Base-by-base conservation (phyloP, 805 yeast genomes). In the Yarrowia sp. region DNA sequence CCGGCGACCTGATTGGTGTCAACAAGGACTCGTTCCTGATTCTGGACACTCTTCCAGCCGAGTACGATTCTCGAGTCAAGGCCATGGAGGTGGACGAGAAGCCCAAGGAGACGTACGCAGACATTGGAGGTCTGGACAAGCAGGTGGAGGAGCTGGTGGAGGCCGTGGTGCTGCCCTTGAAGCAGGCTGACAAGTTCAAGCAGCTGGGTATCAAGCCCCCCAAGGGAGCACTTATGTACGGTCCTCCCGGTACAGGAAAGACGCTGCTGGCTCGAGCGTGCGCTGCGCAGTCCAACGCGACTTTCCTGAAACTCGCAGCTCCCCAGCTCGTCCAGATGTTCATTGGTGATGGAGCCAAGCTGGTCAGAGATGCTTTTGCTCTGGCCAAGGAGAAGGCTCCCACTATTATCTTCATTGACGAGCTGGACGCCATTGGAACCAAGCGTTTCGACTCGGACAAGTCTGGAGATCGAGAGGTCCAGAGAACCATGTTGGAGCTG, bases 51-150 rank as follows among this genome's bases (percentile, higher is more conserved):
- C 81, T 95, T 69, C 99, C 99, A 10, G 92, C 97, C 2, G 99
- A 95, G 77, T 95, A 95, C 74, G 99, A 95, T 76, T 89, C 96
- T 65, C 84, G 99, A 72, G 99, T 95, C 62, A 95, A 95, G 79
- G 98, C 98, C 11, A 90, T 95, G 99, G 99, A 95, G 77, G 99
- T 95, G 61, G 99, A 95, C 75, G 99, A 95, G 78, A 92, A 93
- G 74, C 99, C 99, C 66, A 89, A 96, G 1, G 99, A 95, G 76
- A 91, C 97, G 10, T 95, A 95, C 74, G 87, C 96, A 1, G 99
- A 95, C 75, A 96, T 95, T 71, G 99, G 99, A 74, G 99, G 99
- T 10, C 82, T 95, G 71, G 98, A 93, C 77, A 95, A 95, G 78
- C 99, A 95, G 77, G 95, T 95, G 71, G 98, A 95, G 79, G 99